Evolutionary conservation across 2,329 filamentous ascomycete species (phyloP).

Genomic region (Arthrobotrys pseudoclavata): DNA sequence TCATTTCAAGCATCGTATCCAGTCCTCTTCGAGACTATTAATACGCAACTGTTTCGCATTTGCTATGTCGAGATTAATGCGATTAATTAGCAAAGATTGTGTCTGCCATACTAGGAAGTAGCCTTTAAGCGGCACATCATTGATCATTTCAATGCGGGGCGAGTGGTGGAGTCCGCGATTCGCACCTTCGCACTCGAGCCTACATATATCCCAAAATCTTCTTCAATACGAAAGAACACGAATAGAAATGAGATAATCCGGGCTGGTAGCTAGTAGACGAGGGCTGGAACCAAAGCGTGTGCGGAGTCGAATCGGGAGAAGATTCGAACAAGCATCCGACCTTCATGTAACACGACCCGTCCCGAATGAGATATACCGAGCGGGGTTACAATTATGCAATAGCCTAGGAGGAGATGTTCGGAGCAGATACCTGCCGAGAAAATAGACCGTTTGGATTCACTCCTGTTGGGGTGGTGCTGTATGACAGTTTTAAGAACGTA

Average conservation of each 20-base stretch:
- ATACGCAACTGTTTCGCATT: constrained; percentile 6
- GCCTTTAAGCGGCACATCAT: constrained; percentile 8
- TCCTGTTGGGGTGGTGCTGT: constrained; percentile 4
- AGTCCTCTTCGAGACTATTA: constrained; percentile 20
- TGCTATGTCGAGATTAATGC: constrained; percentile 2
- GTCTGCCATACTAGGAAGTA: neutral
- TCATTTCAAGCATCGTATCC: constrained; percentile 26
- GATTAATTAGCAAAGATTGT: constrained; percentile 22
- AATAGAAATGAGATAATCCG: neutral
- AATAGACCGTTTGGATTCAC: constrained; percentile 19
- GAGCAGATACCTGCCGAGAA: constrained; percentile 25
- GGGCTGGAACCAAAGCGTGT: neutral
- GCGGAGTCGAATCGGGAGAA: neutral
- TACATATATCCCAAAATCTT: neutral
- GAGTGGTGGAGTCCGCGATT: neutral
- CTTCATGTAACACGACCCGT: constrained; percentile 27
- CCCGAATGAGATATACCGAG: constrained; percentile 38
- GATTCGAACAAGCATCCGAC: constrained; percentile 13
- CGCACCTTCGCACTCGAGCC: constrained; percentile 30
- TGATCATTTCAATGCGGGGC: neutral
- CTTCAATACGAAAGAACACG: neutral
- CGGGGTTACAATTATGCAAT: constrained; percentile 17
- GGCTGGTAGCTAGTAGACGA: neutral
- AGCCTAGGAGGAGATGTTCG: neutral
- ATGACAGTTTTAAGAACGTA: constrained; percentile 20